Percentiles rank a stretch among this genome's conserved stretches.
phyloP scores from a whole-genome alignment of 2,329 filamentous ascomycete genomes.

The Lasiodiplodia theobromae region DNA sequence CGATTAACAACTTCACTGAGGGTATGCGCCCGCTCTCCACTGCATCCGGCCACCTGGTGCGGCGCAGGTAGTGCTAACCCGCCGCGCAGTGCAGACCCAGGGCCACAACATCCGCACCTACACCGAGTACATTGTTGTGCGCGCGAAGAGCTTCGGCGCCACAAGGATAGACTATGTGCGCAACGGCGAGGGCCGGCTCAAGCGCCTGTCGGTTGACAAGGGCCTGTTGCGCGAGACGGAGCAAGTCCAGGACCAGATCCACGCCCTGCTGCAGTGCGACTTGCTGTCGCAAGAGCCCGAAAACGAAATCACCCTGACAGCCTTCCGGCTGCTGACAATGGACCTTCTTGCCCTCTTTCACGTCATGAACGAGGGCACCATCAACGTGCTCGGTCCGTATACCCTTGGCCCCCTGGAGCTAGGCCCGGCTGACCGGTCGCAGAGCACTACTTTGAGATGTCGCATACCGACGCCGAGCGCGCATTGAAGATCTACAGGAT shows the following conservation, averaged over 20 bases:
- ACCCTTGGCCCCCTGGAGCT: conserved; percentile 1
- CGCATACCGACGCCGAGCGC: conserved; percentile 88
- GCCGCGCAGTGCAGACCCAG: conserved; percentile 81
- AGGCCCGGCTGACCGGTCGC: conserved; percentile 34
- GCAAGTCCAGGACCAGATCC: conserved; percentile 85
- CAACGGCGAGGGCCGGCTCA: conserved; percentile 79
- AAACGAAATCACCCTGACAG: conserved; percentile 95
- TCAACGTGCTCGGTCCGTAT: conserved; percentile 86
- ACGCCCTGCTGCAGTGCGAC: conserved; percentile 86
- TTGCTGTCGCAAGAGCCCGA: conserved; percentile 87
- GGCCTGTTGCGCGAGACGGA: conserved; percentile 92
- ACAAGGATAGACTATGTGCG: conserved; percentile 92
- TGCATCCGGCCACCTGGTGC: conserved; percentile 6
- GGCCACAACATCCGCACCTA: conserved; percentile 95
- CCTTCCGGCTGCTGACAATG: conserved; percentile 88
- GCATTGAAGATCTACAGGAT: conserved; percentile 90
- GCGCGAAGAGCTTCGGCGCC: conserved; percentile 81
- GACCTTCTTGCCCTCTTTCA: conserved; percentile 91
- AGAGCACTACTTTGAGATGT: conserved; percentile 99
- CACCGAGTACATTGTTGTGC: conserved; percentile 82
- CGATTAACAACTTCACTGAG: conserved; percentile 90
- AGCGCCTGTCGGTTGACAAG: conserved; percentile 88
- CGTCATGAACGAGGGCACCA: conserved; percentile 94
- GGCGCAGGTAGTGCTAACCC: conserved; percentile 17
- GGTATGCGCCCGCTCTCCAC: conserved; percentile 63